These are phyloP conservation scores for Umbelopsis ramanniana DNA, from an alignment of 192 early-diverging fungal species.

Conservation along the genomic window DNA sequence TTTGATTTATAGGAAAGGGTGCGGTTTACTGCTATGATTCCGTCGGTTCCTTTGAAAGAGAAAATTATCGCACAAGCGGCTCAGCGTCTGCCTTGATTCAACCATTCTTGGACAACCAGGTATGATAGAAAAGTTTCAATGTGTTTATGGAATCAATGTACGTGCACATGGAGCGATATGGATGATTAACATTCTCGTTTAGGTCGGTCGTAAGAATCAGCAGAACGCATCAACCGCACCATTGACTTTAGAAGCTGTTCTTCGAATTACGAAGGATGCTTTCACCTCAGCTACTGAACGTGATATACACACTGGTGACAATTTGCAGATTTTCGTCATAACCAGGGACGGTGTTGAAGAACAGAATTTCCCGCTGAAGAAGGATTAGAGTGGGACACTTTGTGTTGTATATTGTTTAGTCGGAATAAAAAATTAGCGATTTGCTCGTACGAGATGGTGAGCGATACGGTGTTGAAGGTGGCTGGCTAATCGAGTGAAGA, in stretches of 20 bases:
- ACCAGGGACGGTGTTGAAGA: conserved; percentile 69
- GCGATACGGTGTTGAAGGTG: not conserved
- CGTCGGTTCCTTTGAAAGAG: conserved; percentile 87
- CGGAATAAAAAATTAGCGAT: not conserved
- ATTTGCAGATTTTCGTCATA: conserved; percentile 90
- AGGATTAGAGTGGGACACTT: conserved; percentile 66
- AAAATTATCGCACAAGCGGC: conserved; percentile 75
- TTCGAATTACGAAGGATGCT: conserved; percentile 89
- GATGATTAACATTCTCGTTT: not conserved
- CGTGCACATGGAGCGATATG: no score
- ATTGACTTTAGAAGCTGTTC: conserved; percentile 63
- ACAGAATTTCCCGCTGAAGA: conserved; percentile 82
- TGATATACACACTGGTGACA: conserved; percentile 98
- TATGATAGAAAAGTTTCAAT: conserved; percentile 32
- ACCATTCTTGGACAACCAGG: conserved; percentile 97
- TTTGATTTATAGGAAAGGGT: conserved; percentile 66
- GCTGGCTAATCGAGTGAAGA: no score
- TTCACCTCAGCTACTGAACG: conserved; percentile 97
- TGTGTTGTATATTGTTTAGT: conserved; percentile 18
- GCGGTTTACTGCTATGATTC: conserved; percentile 93
- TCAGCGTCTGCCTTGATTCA: conserved; percentile 91
- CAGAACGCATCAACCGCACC: conserved; percentile 38
- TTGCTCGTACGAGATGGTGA: not conserved
- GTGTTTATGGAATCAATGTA: no score
- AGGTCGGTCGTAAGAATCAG: conserved; percentile 81